Conservation (phyloP, 352 stramenopile genomes). For the Phytophthora cajani region DNA sequence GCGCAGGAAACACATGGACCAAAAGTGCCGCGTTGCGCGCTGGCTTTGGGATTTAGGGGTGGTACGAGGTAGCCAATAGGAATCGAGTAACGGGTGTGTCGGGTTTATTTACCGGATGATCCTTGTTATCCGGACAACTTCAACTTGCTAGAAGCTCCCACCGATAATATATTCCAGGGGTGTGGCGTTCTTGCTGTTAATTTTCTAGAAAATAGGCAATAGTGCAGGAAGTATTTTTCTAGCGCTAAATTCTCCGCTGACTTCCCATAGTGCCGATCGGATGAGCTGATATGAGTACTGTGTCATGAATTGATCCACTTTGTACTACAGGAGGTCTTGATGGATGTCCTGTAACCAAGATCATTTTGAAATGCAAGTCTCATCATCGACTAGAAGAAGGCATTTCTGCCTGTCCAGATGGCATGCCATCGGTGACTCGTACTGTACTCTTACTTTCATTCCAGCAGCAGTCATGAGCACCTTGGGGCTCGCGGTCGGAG, state of each 20-base stretch:
- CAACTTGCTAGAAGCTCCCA: conserved; percentile 5
- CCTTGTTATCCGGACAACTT: conserved; percentile 22
- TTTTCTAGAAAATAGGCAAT: too few relatives aligned
- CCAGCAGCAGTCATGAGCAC: background rate
- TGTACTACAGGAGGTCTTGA: background rate
- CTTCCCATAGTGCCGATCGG: background rate
- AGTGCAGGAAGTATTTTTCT: too few relatives aligned
- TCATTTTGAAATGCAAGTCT: background rate
- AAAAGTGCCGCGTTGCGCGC: conserved; percentile 1
- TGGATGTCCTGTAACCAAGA: background rate
- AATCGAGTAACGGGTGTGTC: background rate
- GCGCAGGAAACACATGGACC: conserved; percentile 29
- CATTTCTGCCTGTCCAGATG: conserved; percentile 31
- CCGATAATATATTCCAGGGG: too few relatives aligned
- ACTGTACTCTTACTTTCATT: conserved; percentile 9
- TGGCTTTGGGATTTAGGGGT: conserved; percentile 8
- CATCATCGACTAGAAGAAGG: conserved; percentile 26
- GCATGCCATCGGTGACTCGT: background rate
- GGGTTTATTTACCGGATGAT: conserved; percentile 15
- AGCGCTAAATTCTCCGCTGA: too few relatives aligned
- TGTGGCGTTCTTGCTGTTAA: too few relatives aligned
- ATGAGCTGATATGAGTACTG: background rate
- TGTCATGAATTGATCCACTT: background rate
- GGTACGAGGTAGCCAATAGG: conserved; percentile 7
- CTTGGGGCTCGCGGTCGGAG: background rate